Conservation (phyloP, 495 filamentous ascomycete genomes). For the Cudoniella acicularis region DNA sequence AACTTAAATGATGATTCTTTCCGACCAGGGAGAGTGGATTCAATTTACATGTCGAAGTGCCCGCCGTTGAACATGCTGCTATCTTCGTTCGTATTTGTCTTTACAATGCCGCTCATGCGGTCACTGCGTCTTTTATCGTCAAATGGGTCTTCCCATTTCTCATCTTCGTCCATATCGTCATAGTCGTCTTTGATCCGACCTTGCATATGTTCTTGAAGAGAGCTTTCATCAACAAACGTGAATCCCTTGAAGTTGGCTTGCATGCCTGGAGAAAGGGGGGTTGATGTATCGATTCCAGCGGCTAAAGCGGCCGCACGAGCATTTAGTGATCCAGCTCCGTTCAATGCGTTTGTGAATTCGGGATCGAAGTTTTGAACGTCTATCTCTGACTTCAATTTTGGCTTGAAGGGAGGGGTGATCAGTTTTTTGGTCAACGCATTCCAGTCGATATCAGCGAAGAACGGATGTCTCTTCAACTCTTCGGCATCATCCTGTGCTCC, state of each 20-base stretch:
- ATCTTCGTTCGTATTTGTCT: constrained; percentile 60
- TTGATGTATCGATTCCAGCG: constrained; percentile 72
- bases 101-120: constrained; percentile 72
- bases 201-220: constrained; percentile 85
- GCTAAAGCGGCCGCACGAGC: constrained; percentile 79
- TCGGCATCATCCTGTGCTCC: constrained; percentile 89
- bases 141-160: constrained; percentile 38
- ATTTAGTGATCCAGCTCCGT: constrained; percentile 79
- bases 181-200: constrained; percentile 64
- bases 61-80: constrained; percentile 70
- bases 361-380: constrained; percentile 98
- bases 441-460: constrained; percentile 96
- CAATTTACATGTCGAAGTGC: constrained; percentile 57
- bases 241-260: constrained; percentile 98
- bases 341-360: constrained; percentile 93
- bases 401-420: constrained; percentile 97
- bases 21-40: neutral
- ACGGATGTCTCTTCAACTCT: constrained; percentile 90
- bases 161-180: constrained; percentile 58
- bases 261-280: constrained; percentile 87
- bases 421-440: constrained; percentile 78
- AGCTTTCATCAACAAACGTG: constrained; percentile 96
- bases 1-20: neutral
- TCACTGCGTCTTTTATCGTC: constrained; percentile 46
- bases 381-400: constrained; percentile 87